Base-by-base conservation (phyloP, 768 basidiomycete genomes). In the Ephemerocybe angulata region DNA sequence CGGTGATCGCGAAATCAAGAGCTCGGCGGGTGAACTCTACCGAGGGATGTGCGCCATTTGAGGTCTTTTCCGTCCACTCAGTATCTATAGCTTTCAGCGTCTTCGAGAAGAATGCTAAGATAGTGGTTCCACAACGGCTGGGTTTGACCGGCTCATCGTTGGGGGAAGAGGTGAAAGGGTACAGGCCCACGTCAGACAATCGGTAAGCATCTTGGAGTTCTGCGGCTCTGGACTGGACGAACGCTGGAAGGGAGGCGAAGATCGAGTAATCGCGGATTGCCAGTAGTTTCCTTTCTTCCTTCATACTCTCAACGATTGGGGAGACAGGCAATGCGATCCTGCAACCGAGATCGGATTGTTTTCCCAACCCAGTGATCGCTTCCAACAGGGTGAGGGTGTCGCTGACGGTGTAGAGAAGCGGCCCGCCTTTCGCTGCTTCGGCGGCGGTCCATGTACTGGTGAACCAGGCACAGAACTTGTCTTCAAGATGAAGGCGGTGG, bases 391-490 rank as follows among this genome's bases (percentile, higher is more conserved):
- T 62, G 19, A 92, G 64, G 8, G 90, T 67, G 64, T 95, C 92
- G 24, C 72, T 70, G 25, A 83, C 71, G 10, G 78, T 75, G 61
- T 84, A 76, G 2, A 78, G 67, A 67, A 86, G 72, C 49, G 73
- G 73, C 35, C 59, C 63, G 67, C 72, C 60, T 63, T 70, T 66
- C n/a, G 66, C 64, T 6, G 47, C 52, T 30, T 64, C 67, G 5
- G 62, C 61, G 12, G 77, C 70, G 33, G 66, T 74, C 89, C 93
- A 96, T 43, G 76, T 79, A 55, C 88, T 87, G 13, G 82, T 69
- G 30, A 97, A 70, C 94, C 96, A 97, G 50, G 74, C 79, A 15
- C 94, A 65, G 3, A 90, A 85, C 65, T 92, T 91, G 65, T 93
- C 91, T 66, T 92, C 88, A n/a, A 96, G 72, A 27, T 86, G 86